These are phyloP conservation scores for Nemania diffusa DNA, from an alignment of 2,329 filamentous ascomycete species.

Conservation along the genomic window DNA sequence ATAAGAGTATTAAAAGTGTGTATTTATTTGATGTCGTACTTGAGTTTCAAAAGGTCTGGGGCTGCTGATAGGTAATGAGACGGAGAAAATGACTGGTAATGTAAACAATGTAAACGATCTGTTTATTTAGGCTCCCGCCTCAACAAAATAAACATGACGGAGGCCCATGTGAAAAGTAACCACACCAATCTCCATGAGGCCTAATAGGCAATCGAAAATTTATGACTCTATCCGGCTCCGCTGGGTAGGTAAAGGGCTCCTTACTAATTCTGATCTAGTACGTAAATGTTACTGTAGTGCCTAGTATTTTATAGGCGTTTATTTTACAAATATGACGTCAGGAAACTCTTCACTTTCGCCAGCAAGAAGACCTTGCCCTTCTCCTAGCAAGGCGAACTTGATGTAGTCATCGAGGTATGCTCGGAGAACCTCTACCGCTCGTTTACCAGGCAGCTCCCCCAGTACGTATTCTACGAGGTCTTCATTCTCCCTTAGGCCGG, in stretches of 20 bases:
- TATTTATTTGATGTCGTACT: no score
- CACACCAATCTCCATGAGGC: neutral
- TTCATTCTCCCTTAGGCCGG: slow-evolving; percentile 28
- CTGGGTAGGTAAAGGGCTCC: neutral
- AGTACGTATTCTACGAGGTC: slow-evolving; percentile 27
- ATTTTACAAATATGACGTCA: slow-evolving; percentile 27
- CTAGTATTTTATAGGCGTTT: neutral
- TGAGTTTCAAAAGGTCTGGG: no score
- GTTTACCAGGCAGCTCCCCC: slow-evolving; percentile 18
- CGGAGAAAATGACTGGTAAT: neutral
- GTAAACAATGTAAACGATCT: neutral
- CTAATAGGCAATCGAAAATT: neutral
- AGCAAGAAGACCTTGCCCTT: slow-evolving; percentile 26
- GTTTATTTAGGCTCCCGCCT: neutral
- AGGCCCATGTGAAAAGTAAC: neutral
- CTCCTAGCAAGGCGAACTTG: slow-evolving; percentile 29
- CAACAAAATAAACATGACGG: neutral
- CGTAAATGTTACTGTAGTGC: neutral
- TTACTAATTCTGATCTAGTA: neutral
- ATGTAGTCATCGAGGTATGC: slow-evolving; percentile 29
- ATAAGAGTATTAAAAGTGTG: no score
- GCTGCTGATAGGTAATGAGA: no score
- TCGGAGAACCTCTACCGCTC: slow-evolving; percentile 29
- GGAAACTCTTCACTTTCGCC: slow-evolving; percentile 26
- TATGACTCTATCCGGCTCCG: neutral